Base-by-base conservation (phyloP, 352 stramenopile genomes). In the Paralagenidium karlingii region DNA sequence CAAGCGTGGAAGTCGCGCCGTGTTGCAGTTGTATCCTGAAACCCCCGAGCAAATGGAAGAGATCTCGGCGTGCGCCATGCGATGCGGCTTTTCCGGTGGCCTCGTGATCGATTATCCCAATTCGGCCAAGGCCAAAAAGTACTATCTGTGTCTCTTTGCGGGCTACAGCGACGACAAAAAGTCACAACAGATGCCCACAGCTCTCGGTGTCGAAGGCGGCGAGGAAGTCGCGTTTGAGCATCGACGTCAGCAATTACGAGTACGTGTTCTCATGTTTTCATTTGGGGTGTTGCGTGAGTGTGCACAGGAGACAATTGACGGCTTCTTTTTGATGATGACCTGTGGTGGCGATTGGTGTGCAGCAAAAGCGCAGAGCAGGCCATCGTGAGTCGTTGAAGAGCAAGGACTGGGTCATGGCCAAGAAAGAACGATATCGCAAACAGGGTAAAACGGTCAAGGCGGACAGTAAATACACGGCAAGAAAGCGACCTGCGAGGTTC, bases 21-120 rank as follows among this genome's bases (percentile, higher is more conserved):
- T 98, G 36, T 70, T 99, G 43, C 96, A 99, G 69, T 86, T 99
- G 41, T 99, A 99, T 69, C 96, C 96, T 0, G 95, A 99, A 60
- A 97, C 82, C 1, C 77, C 87, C 0, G 90, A 98, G 63, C 95
- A 99, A 68, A 94, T 94, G 78, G 81, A 96, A 42, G 69, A 96
- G 49, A 94, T 96, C 43, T 93, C 84, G 9, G 55, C 60, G 26
- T 84, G 73, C 13, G 86, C 86, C 21, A 94, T 94, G 81, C 74
- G 67, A 37, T 89, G 76, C 28, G 86, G 83, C 8, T 96, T 96
- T 58, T 94, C 83, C 0, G 90, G 96, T 26, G 96, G 96, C 51
- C 73, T 99, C 22, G 95, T 99, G 7, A 94, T 99, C 13, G 96
- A 99, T 60, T 99, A 97, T 62, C 96, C 96, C 7, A 99, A 99